Percentiles rank a stretch among this genome's conserved stretches.
Evolutionary conservation across 768 basidiomycete genomes (phyloP).

Genomic region (Chalciporus piperatus): DNA sequence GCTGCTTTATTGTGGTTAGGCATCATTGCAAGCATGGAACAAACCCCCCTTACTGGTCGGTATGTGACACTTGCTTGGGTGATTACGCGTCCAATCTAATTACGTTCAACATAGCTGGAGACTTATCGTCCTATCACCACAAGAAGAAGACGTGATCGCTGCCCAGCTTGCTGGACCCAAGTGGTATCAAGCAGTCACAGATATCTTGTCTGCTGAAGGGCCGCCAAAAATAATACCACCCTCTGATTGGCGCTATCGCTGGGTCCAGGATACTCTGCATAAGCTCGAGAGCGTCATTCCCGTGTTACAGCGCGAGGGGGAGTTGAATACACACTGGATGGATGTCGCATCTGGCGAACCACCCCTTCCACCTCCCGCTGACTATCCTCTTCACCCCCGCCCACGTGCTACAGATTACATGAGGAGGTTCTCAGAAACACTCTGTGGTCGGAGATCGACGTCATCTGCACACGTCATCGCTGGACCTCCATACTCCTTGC

Average conservation of each 20-base stretch:
- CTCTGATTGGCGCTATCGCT: constrained; percentile 85
- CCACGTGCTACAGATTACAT: constrained; percentile 75
- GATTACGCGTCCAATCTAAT: constrained; percentile 2
- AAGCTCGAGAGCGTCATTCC: constrained; percentile 75
- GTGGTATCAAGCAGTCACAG: constrained; percentile 82
- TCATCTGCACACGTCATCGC: constrained; percentile 56
- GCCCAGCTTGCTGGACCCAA: constrained; percentile 75
- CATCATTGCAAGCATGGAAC: constrained; percentile 69
- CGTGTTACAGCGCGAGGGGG: constrained; percentile 56
- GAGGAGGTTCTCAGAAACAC: constrained; percentile 50
- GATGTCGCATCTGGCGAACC: constrained; percentile 45
- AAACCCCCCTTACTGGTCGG: constrained; percentile 85
- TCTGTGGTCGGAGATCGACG: constrained; percentile 42
- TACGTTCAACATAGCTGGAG: constrained; percentile 59
- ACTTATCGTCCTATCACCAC: constrained; percentile 84
- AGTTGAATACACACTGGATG: constrained; percentile 55
- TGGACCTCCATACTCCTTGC: constrained; percentile 86
- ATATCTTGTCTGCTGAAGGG: constrained; percentile 69
- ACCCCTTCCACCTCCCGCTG: constrained; percentile 78
- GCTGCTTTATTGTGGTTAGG: constrained; percentile 62
- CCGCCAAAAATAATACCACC: constrained; percentile 61
- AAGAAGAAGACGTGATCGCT: constrained; percentile 91
- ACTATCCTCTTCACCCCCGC: constrained; percentile 78
- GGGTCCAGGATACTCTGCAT: constrained; percentile 81
- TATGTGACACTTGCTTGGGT: constrained; percentile 34